Conservation (phyloP, 108 stramenopile genomes). For the Phaeodactylum tricornutum region DNA sequence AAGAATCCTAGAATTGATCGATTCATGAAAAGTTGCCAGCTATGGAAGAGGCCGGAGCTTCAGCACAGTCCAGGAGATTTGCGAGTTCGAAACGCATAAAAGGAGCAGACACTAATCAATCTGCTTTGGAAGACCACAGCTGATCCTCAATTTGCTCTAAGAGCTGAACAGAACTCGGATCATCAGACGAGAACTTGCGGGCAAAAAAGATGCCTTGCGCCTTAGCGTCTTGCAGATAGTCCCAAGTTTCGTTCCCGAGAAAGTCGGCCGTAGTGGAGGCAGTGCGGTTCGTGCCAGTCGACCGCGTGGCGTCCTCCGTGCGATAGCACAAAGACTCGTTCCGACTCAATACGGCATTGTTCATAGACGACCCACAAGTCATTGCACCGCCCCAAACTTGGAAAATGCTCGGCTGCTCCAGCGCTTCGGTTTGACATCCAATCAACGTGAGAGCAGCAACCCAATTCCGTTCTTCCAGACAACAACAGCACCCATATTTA, state of each 20-base stretch:
- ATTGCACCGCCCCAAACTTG: constrained; percentile 28
- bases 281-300: too few relatives aligned
- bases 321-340: constrained; percentile 17
- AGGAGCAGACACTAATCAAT: too few relatives aligned
- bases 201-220: constrained; percentile 32
- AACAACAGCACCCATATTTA: constrained; percentile 38
- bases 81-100: too few relatives aligned
- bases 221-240: constrained; percentile 16
- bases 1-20: too few relatives aligned
- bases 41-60: too few relatives aligned
- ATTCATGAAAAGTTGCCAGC: too few relatives aligned
- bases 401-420: constrained; percentile 21
- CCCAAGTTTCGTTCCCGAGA: constrained; percentile 9
- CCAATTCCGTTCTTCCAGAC: constrained; percentile 34
- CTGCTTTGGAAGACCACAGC: too few relatives aligned
- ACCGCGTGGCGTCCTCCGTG: constrained; percentile 17
- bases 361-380: constrained; percentile 20
- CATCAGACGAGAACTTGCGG: constrained; percentile 23
- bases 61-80: too few relatives aligned
- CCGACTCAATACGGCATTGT: constrained; percentile 20
- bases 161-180: constrained; percentile 17
- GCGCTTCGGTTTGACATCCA: constrained; percentile 16
- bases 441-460: constrained; percentile 25
- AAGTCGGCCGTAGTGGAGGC: too few relatives aligned
- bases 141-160: constrained; percentile 16